Evolutionary conservation across 2,329 filamentous ascomycete species (phyloP), one percentile per base, ranked within the genome.

Genomic region (Cordyceps militaris): DNA sequence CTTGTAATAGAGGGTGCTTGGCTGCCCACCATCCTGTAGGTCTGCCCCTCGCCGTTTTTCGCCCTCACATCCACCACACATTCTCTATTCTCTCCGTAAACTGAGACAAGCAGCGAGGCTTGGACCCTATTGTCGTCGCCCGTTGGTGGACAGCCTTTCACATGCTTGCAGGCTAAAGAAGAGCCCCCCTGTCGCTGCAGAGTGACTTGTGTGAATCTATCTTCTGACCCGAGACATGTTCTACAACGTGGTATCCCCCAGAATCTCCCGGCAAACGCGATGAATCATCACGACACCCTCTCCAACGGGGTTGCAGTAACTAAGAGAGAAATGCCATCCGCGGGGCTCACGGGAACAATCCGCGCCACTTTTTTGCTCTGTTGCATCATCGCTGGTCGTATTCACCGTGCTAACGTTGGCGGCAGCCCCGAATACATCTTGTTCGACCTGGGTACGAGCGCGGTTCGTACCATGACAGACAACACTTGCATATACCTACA

Each of bases 91-190:
- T 26, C 14, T 47, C n/a, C 59, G 48, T 52, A 53, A 63, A 62
- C 51, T 65, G 64, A 67, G 64, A 67, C 64, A 66, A 52, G 51
- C 64, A 63, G 61, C 55, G 63, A 60, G 60, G 61, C 63, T 61
- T 61, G 56, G 59, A 54, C 55, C 56, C 47, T 48, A 52, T 52
- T 55, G 57, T 56, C 42, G 34, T 57, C 60, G 47, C 38, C 62
- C 42, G 51, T 59, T 59, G 60, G 56, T 58, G 47, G 57, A 56
- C 54, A 23, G 11, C 38, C 49, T n/a, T 58, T 46, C 51, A 52
- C 46, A 59, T 56, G 52, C 30, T 53, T 21, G 14, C n/a, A 7
- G 10, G 6, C 40, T 28, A 26, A 42, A 28, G 16, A 56, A 5
- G 11, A 28, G 7, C 24, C 34, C 30, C 34, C 32, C 49, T 28